Evolutionary conservation across 371 early-diverging fungal species (phyloP), one percentile per base, ranked within the genome.

Genomic region (Choanephora cucurbitarum): DNA sequence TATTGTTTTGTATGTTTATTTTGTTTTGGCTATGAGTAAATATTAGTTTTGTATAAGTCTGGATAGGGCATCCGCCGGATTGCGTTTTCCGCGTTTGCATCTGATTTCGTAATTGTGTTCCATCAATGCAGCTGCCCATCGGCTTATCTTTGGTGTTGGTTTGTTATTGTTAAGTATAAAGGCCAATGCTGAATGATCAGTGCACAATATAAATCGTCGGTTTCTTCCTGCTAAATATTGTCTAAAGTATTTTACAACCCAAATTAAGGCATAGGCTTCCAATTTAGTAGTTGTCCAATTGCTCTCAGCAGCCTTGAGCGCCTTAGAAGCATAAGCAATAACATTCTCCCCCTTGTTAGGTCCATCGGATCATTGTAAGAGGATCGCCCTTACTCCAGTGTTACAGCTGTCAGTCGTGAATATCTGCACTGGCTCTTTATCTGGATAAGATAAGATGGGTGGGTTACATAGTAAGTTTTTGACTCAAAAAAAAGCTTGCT

Each of bases 331-430:
- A 59, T 62, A 69, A 3, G 50, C 28, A 0, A 67, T 61, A 2
- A 67, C 67, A 1, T 57, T 44, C 37, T 63, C 70, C 18, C 22
- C 15, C n/a, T 47, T 17, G 3, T 32, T 24, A 0, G 59, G 2
- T 24, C 66, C 66, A 24, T 70, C 56, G 1, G 61, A 52, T 2
- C 43, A 32, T 59, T 80, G 79, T 7, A 57, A 57, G 0, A 83
- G 49, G 0, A 78, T 63, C 0, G 64, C 70, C 0, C 69, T 77
- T 24, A 78, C 4, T 2, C 74, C 83, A 5, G 23, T 10, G 13
- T 34, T 23, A 4, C 67, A 66, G 1, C 75, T 79, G 50, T 80
- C 77, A 1, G 62, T 66, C 5, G 68, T 47, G 14, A 80, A 15
- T 5, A 64, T 63, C 47, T 75, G 72, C 1, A 40, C 9, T 5